Evolutionary conservation across 129 eudicot species (phyloP), one percentile per base, ranked within the genome.

Genomic region (Artemisia argyi): DNA sequence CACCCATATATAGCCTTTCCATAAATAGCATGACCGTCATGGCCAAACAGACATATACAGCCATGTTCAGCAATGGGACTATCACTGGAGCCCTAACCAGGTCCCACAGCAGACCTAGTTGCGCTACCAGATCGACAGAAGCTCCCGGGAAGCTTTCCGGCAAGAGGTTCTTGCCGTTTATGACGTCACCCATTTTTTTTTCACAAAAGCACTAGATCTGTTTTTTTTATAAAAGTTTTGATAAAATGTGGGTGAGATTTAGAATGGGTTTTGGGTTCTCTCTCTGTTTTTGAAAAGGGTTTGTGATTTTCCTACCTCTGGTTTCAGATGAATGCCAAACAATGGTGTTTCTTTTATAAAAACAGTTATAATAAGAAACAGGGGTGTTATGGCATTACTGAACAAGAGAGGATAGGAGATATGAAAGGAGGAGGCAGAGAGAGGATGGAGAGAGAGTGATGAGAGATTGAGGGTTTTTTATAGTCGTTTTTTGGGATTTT

Each of bases 1-100:
- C 61, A 11, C 96, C 96, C 95, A 92, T 85, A 80, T 89, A 91
- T 32, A 92, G 89, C 76, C 98, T 82, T 70, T 92, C 98, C 12
- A 80, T 28, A 50, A 89, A 92, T 56, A 92, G 73, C 96, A 92
- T 85, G 0, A 89, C 73, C 0, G 89, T 82, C 87, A 83, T 85
- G 1, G 78, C 80, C 69, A 92, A 79, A 52, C 96, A 89, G 7
- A 87, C 47, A 20, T 72, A 65, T 5, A 92, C 87, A 19, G 90
- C 81, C 42, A 85, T 49, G 61, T 79, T 84, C 58, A 92, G 20
- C 79, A 92, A 69, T 67, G 98, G 98, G 0, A 92, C 96, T 10
- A 92, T 78, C 56, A 89, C 67, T n/a, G 91, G 92, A 3, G 81
- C 83, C 26, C 83, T 92, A 11, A 92, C 72, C 0, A 86, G 51